Base-by-base conservation (phyloP, 2,329 filamentous ascomycete genomes). In the Pseudohalonectria lignicola region DNA sequence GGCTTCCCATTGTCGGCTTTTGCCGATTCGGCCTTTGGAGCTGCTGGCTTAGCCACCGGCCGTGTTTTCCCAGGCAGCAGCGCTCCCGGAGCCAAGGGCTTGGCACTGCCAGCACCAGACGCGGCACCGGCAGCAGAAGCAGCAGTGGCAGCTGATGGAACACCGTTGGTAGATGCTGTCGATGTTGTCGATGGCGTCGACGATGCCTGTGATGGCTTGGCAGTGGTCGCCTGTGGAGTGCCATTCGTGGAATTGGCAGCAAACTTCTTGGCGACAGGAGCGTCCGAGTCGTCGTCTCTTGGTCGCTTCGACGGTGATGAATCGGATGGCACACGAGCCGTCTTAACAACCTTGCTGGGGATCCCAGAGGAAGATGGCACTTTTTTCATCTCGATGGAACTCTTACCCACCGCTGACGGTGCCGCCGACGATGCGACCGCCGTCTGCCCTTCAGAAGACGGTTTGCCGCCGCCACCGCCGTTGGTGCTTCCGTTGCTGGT, bases 281-380 rank as follows among this genome's bases (percentile, higher is more conserved):
- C 39, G 30, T 63, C 61, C 3, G 42, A 41, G 40, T 64, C 62
- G 15, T 63, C 62, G 34, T 64, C 62, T 19, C 61, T 53, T 6
- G 51, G 48, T 21, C 62, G 53, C 45, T 66, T 66, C 4, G 51
- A 35, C 13, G 48, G 45, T 18, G 38, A 35, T 21, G 44, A 41
- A 13, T 51, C 50, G 6, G 46, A 49, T 3, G 48, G 44, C 15
- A 45, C 43, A 34, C 45, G 43, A 11, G 45, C 50, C 5, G 41
- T 29, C 33, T 38, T 38, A 20, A 19, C 15, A 25, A 12, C 10
- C n/a, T 38, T 38, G 12, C 19, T 15, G 15, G 18, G n/a, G 11
- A 38, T 32, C 6, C 36, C 36, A n/a, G 36, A 38, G 11, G 36
- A 33, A n/a, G 36, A 38, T 10, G 30, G 15, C 4, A 23, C 19